Evolutionary conservation across 169 alveolate genomes (phyloP), one percentile per base, ranked within the genome.

Genomic region (Amoebophrya sp.): DNA sequence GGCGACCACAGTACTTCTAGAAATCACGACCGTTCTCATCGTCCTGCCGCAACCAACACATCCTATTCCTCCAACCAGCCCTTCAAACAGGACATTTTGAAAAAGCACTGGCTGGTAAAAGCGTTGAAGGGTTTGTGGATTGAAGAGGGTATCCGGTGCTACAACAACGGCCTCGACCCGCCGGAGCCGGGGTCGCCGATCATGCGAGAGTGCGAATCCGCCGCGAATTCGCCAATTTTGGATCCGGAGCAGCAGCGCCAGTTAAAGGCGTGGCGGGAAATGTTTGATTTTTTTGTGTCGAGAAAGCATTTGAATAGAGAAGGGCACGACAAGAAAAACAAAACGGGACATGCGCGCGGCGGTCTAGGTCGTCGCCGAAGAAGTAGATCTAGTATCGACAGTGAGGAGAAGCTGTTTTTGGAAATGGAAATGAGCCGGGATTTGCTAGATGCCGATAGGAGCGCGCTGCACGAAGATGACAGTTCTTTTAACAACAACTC

Each of bases 61-160:
- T 66, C 83, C 83, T 12, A 2, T n/a, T 66, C 35, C 83, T 66
- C 83, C 1, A 12, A 2, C 2, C 54, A 1, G 7, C 83, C 83
- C 39, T n/a, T 25, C 29, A 66, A 66, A 25, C 32, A 66, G 35
- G 83, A 66, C 32, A 66, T 66, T 66, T n/a, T 66, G 38, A 2
- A 66, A 25, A 66, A 66, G 83, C 83, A 66, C 83, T 66, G 83
- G 83, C 35, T 66, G 83, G 83, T 66, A 1, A 66, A 66, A 25
- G 83, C 83, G 29, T 66, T 66, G 83, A 66, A 66, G 35, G 83
- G 83, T 25, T 66, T 66, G 83, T 66, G 83, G 83, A 66, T 66
- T 1, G 83, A 66, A 25, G 83, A 66, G 35, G 35, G 35, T 25
- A 25, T 66, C 32, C 29, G 83, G 10, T 66, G 83, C 83, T 7